Evolutionary conservation across 116 monocot species (phyloP), one percentile per base, ranked within the genome.

Genomic region (Phalaenopsis hybrid): DNA sequence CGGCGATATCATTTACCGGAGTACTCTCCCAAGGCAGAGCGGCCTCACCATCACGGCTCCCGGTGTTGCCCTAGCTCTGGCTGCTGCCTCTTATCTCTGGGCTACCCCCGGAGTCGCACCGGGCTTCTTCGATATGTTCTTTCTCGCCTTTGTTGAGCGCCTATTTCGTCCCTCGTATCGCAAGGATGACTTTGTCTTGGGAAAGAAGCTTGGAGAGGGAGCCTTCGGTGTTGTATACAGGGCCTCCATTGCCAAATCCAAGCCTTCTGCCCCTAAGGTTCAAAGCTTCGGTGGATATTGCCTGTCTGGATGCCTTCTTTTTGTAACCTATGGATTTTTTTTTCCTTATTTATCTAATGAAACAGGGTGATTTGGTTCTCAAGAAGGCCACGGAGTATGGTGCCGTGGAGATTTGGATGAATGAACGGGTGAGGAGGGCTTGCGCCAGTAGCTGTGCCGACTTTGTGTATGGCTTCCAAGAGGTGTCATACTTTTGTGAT

Each of bases 331-430:
- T 28, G 3, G n/a, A 10, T 52, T 34, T 74, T 8, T 28, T 74
- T 55, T 81, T 37, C 3, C 18, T 81, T 46, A 8, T 77, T 79
- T 69, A 44, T 51, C 57, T 72, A 12, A 63, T 58, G 74, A 87
- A 92, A 92, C 85, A 91, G 85, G 91, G 89, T 58, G 92, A 88
- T 85, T 68, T 96, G 77, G 94, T 96, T 41, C 59, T 96, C 83
- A 96, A 94, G 82, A 96, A 94, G 76, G 96, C 96, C 5, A 96
- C 94, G 10, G 94, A 96, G 75, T 96, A 96, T 79, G 96, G 96
- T 4, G 96, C 96, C 3, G 92, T 96, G 68, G 96, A 96, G 85
- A 96, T 96, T n/a, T 96, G 96, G 96, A 96, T 96, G 96, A 96
- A 96, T 41, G 96, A 96, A 80, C 86, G 94, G 1, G 96, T 89